These are phyloP conservation scores for Phaffia rhodozyma DNA, from an alignment of 1,284 basidiomycete genomes.

Conservation along the genomic window DNA sequence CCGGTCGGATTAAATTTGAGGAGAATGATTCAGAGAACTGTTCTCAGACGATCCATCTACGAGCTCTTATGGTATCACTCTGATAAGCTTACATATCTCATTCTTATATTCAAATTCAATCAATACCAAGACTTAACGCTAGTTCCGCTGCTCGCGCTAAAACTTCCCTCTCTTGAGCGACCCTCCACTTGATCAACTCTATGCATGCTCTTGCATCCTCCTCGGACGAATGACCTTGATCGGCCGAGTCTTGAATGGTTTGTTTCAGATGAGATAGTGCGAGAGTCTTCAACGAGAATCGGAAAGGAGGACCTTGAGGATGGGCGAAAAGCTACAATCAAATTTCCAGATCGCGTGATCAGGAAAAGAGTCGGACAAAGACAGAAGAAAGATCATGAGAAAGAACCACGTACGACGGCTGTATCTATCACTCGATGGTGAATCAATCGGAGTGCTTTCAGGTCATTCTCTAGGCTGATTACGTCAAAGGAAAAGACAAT, in stretches of 20 bases:
- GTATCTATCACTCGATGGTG: slow-evolving; percentile 75
- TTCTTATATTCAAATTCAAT: too few species aligned
- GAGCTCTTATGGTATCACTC: too few species aligned
- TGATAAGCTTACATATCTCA: too few species aligned
- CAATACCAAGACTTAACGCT: too few species aligned
- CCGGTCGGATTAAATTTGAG: too few species aligned
- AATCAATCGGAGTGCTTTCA: slow-evolving; percentile 71
- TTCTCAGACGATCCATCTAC: too few species aligned
- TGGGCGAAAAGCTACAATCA: slow-evolving; percentile 58
- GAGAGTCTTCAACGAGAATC: slow-evolving; percentile 62
- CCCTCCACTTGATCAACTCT: slow-evolving; percentile 52
- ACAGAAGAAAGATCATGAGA: not conserved
- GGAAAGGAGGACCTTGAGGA: slow-evolving; percentile 59
- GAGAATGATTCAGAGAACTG: too few species aligned
- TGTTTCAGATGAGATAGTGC: slow-evolving; percentile 62
- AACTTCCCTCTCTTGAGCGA: slow-evolving; percentile 15
- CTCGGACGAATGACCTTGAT: slow-evolving; percentile 65
- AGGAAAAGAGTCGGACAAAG: not conserved
- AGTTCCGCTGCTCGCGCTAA: too few species aligned
- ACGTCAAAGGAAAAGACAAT: not conserved
- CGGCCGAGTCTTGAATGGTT: slow-evolving; percentile 59
- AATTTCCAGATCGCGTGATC: not conserved
- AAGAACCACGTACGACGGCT: slow-evolving; percentile 38
- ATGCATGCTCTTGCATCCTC: slow-evolving; percentile 75
- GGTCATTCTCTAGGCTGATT: slow-evolving; percentile 64